Evolutionary conservation across 331 rosid genomes (phyloP), one percentile per base, ranked within the genome.

Genomic region (Prunus yedoensis): DNA sequence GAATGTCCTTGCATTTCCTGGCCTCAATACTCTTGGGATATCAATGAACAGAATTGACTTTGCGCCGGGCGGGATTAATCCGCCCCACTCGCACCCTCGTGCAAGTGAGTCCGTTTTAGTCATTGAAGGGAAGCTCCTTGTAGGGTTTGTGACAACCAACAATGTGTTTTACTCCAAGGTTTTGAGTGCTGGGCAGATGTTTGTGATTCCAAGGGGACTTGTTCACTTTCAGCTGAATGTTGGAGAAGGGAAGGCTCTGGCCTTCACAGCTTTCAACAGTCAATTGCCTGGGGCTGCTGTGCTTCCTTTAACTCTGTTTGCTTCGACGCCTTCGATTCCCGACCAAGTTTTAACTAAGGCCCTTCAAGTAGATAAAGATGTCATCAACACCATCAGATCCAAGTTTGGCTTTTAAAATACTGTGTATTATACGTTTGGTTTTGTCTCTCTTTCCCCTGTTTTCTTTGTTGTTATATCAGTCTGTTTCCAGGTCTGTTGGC

Each of bases 211-310:
- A 21, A 35, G 77, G 56, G 85, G 89, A 53, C 86, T 84, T 2
- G 85, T 87, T 63, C 88, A 84, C 73, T 79, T 87, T 50, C 88
- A 87, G 69, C 54, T 18, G 17, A 84, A 87, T 59, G 76, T 79
- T 71, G 88, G 90, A 61, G 28, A 71, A 32, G 75, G 79, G 10
- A 79, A 74, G 25, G 88, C 85, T 11, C 69, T 66, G 49, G 43
- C 80, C 57, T 53, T 75, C 65, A 76, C 87, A 0, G 76, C 89
- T 53, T 80, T 82, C 77, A 82, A 80, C 77, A 85, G 87, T 66
- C 89, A 85, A 27, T 71, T 68, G 51, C 84, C 85, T 0, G 84
- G 84, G 41, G 41, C 65, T 27, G 80, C n/a, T 28, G 3, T 78
- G 11, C 7, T 70, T 20, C 38, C 87, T 10, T 14, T 43, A 4